Conservation (phyloP, 2,329 filamentous ascomycete genomes). For the Aureobasidium mangrovei region DNA sequence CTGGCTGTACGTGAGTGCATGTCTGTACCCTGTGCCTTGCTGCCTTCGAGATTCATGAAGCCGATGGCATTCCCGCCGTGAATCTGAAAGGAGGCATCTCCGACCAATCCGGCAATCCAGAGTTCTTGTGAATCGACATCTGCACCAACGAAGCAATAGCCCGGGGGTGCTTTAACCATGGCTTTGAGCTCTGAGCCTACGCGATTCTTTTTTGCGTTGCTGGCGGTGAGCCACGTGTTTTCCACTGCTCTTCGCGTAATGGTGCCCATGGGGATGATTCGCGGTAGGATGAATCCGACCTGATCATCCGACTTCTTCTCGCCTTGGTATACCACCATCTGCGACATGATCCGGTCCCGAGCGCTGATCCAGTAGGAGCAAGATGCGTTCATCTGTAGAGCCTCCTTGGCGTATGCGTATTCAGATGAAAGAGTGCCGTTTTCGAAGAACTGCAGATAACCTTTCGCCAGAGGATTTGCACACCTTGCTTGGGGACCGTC, state of each 20-base stretch:
- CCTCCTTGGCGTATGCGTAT: constrained; percentile 84
- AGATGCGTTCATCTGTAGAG: constrained; percentile 94
- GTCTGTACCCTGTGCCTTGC: constrained; percentile 88
- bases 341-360: constrained; percentile 83
- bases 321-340: constrained; percentile 83
- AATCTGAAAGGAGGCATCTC: constrained; percentile 87
- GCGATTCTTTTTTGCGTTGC: constrained; percentile 91
- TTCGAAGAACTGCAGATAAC: constrained; percentile 85
- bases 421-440: constrained; percentile 79
- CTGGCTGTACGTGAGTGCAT: constrained; percentile 86
- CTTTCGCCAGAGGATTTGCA: constrained; percentile 79
- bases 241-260: constrained; percentile 91
- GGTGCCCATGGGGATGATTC: constrained; percentile 97
- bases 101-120: constrained; percentile 94
- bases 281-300: constrained; percentile 79
- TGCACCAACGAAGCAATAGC: constrained; percentile 89
- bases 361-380: constrained; percentile 99
- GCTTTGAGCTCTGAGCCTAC: constrained; percentile 95
- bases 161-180: constrained; percentile 85
- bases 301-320: constrained; percentile 37
- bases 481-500: constrained; percentile 82
- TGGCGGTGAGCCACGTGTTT: constrained; percentile 96
- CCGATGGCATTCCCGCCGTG: constrained; percentile 96
- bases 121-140: constrained; percentile 96
- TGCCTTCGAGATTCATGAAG: constrained; percentile 97